These are phyloP conservation scores for Aspergillus sp. DNA, from an alignment of 2,329 filamentous ascomycete species.

Conservation along the genomic window DNA sequence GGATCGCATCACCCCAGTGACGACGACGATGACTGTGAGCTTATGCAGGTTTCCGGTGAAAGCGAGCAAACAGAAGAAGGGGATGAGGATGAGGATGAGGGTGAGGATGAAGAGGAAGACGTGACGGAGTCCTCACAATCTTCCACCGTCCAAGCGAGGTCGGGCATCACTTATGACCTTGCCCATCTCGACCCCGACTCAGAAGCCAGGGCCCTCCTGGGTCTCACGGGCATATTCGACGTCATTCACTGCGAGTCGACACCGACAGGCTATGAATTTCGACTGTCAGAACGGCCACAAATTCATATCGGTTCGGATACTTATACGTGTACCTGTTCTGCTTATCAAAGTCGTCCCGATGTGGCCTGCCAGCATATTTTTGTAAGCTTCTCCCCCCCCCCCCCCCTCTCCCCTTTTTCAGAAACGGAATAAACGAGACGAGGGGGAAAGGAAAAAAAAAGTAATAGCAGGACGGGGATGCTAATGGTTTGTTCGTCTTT, in stretches of 20 bases:
- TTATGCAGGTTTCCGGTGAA: slow-evolving; percentile 8
- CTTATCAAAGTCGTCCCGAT: slow-evolving; percentile 22
- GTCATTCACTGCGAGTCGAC: slow-evolving; percentile 28
- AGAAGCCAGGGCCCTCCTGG: slow-evolving; percentile 27
- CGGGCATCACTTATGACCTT: slow-evolving; percentile 32
- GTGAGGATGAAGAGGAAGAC: slow-evolving; percentile 11
- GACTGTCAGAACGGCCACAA: slow-evolving; percentile 28
- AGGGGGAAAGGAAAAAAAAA: neutral
- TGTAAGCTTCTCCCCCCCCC: too few relatives aligned
- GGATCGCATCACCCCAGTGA: slow-evolving; percentile 12
- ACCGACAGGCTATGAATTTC: slow-evolving; percentile 30
- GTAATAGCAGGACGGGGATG: neutral
- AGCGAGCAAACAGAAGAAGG: slow-evolving; percentile 12
- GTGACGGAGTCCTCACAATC: slow-evolving; percentile 11
- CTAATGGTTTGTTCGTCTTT: slow-evolving; percentile 4
- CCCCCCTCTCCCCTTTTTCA: too few relatives aligned
- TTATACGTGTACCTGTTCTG: slow-evolving; percentile 31
- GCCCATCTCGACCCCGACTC: slow-evolving; percentile 22
- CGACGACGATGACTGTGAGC: slow-evolving; percentile 10
- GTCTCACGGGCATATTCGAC: slow-evolving; percentile 27
- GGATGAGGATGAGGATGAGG: slow-evolving; percentile 5
- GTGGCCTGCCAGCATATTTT: slow-evolving; percentile 38
- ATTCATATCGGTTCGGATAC: slow-evolving; percentile 25
- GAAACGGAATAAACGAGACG: too few relatives aligned
- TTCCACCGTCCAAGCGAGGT: slow-evolving; percentile 22